These are phyloP conservation scores for Beauveria medogensis DNA, from an alignment of 2,329 filamentous ascomycete species.

Conservation along the genomic window DNA sequence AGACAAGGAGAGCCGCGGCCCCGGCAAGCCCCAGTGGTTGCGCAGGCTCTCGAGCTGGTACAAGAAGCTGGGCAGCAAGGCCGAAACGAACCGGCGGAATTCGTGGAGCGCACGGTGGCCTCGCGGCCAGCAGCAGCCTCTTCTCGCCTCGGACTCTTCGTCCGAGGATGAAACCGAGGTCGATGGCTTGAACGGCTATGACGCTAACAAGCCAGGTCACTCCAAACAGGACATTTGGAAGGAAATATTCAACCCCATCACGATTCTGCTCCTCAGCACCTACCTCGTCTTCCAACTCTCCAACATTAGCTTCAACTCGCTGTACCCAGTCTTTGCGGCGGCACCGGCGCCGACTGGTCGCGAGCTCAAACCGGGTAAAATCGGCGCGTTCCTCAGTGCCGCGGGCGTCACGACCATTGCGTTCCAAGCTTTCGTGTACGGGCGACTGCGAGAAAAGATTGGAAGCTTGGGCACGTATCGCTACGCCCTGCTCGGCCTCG, in stretches of 20 bases:
- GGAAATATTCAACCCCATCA: slow-evolving; percentile 70
- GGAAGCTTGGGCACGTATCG: slow-evolving; percentile 85
- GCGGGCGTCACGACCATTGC: slow-evolving; percentile 78
- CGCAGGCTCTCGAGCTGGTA: slow-evolving; percentile 23
- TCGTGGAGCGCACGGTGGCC: slow-evolving; percentile 35
- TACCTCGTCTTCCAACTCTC: slow-evolving; percentile 91
- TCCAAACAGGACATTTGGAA: slow-evolving; percentile 35
- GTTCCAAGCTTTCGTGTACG: slow-evolving; percentile 84
- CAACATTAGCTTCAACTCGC: slow-evolving; percentile 90
- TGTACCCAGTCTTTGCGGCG: slow-evolving; percentile 89
- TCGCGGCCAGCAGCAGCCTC: slow-evolving; percentile 20
- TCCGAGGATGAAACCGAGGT: slow-evolving; percentile 19
- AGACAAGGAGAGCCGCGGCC: slow-evolving; percentile 22
- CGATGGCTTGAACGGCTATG: slow-evolving; percentile 13
- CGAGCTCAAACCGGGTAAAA: slow-evolving; percentile 64
- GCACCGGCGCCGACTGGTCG: slow-evolving; percentile 69
- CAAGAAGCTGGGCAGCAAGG: neutral
- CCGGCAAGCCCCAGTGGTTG: slow-evolving; percentile 27
- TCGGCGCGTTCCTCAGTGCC: slow-evolving; percentile 77
- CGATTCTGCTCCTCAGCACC: slow-evolving; percentile 69
- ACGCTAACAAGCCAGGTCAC: slow-evolving; percentile 17
- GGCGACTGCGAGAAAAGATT: slow-evolving; percentile 64
- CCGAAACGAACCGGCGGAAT: slow-evolving; percentile 16
- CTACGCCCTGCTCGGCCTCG: slow-evolving; percentile 68
- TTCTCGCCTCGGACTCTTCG: slow-evolving; percentile 20